phyloP scores from a whole-genome alignment of 208 protist genomes.

The Trichomonas vaginalis region DNA sequence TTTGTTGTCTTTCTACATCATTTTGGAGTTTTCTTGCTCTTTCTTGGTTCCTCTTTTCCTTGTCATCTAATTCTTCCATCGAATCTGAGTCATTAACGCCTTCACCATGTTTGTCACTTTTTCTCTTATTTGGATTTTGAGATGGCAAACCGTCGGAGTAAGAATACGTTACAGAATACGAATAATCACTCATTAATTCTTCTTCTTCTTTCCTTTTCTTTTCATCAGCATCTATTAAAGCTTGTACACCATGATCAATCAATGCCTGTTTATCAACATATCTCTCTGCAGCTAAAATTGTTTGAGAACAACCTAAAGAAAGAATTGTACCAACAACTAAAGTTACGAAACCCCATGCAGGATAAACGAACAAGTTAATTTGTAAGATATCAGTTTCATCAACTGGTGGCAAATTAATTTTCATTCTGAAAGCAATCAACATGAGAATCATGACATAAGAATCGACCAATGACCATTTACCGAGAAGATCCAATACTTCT shows the following conservation, averaged over 20 bases:
- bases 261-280: neutral
- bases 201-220: neutral
- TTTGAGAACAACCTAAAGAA: neutral
- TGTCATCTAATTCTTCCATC: too few relatives aligned
- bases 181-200: too few relatives aligned
- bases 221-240: neutral
- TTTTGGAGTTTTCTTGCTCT: too few relatives aligned
- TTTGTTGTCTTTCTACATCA: too few relatives aligned
- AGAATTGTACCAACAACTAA: neutral
- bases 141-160: too few relatives aligned
- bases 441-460: conserved; percentile 68
- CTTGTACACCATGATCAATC: neutral
- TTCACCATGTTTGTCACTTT: too few relatives aligned
- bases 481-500: conserved; percentile 55
- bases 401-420: conserved; percentile 23
- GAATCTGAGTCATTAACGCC: too few relatives aligned
- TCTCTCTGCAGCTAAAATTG: neutral
- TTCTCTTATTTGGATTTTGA: too few relatives aligned
- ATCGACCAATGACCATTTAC: conserved; percentile 75
- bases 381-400: neutral
- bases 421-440: conserved; percentile 57
- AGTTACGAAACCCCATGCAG: neutral
- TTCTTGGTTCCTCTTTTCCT: too few relatives aligned
- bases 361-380: neutral
- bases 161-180: neutral